Percentiles rank a stretch among this genome's conserved stretches.
phyloP scores from a whole-genome alignment of 1,139 yeast genomes.

The Saccharomyces hybrid region DNA sequence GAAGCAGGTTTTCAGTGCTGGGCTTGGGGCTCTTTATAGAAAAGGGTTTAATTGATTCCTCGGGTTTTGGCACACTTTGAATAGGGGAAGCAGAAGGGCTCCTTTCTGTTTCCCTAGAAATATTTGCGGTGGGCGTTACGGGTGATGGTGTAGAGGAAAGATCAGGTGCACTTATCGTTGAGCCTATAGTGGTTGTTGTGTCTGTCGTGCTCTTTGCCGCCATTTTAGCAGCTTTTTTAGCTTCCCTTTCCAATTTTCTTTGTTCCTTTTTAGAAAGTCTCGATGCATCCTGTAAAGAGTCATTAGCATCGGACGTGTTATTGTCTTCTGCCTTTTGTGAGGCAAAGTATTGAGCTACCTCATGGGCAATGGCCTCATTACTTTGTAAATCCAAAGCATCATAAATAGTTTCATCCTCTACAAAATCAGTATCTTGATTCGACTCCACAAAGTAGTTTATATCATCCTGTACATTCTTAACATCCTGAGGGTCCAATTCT shows the following conservation, averaged over 20 bases:
- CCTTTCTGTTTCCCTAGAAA: not conserved
- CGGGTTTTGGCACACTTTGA: not conserved
- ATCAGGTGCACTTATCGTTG: constrained; percentile 1
- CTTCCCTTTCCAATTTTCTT: constrained; percentile 31
- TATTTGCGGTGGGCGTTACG: constrained; percentile 11
- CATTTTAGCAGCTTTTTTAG: constrained; percentile 29
- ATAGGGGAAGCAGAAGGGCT: not conserved
- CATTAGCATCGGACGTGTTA: constrained; percentile 13
- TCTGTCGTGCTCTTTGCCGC: constrained; percentile 24
- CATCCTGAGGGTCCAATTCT: constrained; percentile 50
- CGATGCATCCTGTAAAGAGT: constrained; percentile 7
- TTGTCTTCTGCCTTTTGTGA: constrained; percentile 28
- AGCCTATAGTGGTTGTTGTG: constrained; percentile 9
- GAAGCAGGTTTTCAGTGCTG: constrained; percentile 3
- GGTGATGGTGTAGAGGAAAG: not conserved
- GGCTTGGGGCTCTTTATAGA: constrained; percentile 11
- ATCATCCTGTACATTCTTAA: constrained; percentile 61
- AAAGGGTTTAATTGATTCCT: not conserved
- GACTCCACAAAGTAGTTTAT: constrained; percentile 63
- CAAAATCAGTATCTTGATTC: constrained; percentile 64
- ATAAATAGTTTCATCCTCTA: constrained; percentile 70
- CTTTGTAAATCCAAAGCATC: constrained; percentile 58
- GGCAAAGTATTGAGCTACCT: constrained; percentile 38
- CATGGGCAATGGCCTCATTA: constrained; percentile 43
- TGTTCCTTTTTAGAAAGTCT: constrained; percentile 31